Evolutionary conservation across 306 rosid species (phyloP).

Genomic region (Prunus mume): DNA sequence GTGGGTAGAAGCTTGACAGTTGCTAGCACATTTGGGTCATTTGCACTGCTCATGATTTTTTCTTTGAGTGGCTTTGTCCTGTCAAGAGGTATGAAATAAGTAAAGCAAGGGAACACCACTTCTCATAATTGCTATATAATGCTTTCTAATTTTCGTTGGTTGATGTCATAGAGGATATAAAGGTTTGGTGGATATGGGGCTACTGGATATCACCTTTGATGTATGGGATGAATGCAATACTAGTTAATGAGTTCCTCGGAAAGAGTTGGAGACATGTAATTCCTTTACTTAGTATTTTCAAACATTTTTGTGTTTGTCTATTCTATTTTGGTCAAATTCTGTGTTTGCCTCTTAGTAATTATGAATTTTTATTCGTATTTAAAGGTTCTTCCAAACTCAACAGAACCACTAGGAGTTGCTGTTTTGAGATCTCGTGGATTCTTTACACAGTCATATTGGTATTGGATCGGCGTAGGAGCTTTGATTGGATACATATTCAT

Average conservation of each 20-base stretch:
- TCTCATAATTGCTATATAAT: not conserved
- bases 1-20: conserved; percentile 43
- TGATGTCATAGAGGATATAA: conserved; percentile 4
- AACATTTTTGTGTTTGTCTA: not conserved
- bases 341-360: no score
- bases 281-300: not conserved
- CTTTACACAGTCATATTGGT: conserved; percentile 30
- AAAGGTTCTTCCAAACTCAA: conserved; percentile 41
- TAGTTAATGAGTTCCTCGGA: conserved; percentile 27
- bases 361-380: not conserved
- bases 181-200: conserved; percentile 30
- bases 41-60: conserved; percentile 29
- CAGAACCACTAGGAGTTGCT: conserved; percentile 34
- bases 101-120: not conserved
- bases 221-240: conserved; percentile 24
- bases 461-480: conserved; percentile 20
- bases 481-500: conserved; percentile 24
- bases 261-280: conserved; percentile 21
- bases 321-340: not conserved
- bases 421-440: conserved; percentile 46
- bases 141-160: not conserved
- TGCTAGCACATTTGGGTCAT: conserved; percentile 39
- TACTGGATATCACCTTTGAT: conserved; percentile 28
- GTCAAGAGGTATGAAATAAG: conserved; percentile 42
- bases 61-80: conserved; percentile 44